phyloP scores from a whole-genome alignment of 805 yeast genomes.

The Huiozyma naganishii region DNA sequence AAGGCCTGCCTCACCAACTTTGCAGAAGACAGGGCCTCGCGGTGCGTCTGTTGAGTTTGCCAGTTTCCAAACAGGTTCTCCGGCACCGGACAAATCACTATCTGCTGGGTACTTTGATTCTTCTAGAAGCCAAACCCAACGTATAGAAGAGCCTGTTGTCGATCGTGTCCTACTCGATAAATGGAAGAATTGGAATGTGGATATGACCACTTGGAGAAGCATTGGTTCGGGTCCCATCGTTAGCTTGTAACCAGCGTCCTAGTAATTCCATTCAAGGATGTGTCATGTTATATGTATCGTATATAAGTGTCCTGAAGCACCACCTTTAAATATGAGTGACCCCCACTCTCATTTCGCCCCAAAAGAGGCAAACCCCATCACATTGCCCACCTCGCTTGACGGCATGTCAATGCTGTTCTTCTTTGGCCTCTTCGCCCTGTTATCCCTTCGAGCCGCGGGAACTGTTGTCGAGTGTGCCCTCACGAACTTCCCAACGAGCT shows the following conservation, averaged over 20 bases:
- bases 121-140: slow-evolving; percentile 1
- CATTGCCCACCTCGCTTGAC: slow-evolving; percentile 20
- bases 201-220: slow-evolving; percentile 75
- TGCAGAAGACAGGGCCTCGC: neutral
- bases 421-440: neutral
- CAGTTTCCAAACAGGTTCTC: slow-evolving; percentile 7
- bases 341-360: slow-evolving; percentile 15
- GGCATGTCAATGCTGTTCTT: slow-evolving; percentile 2
- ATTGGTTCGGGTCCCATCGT: slow-evolving; percentile 55
- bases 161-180: slow-evolving; percentile 49
- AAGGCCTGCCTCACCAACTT: neutral
- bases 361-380: slow-evolving; percentile 57
- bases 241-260: slow-evolving; percentile 26
- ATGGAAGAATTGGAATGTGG: slow-evolving; percentile 82
- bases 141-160: slow-evolving; percentile 11
- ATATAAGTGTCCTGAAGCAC: too few relatives aligned
- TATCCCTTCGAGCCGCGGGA: neutral
- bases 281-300: too few relatives aligned
- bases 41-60: slow-evolving; percentile 8
- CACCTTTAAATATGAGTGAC: too few relatives aligned
- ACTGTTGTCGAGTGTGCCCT: slow-evolving; percentile 19
- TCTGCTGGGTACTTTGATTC: neutral
- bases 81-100: neutral
- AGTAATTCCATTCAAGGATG: too few relatives aligned
- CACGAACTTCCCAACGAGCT: slow-evolving; percentile 26